phyloP scores from a whole-genome alignment of 2,329 filamentous ascomycete species.

The Teratosphaeria zuluensis region DNA sequence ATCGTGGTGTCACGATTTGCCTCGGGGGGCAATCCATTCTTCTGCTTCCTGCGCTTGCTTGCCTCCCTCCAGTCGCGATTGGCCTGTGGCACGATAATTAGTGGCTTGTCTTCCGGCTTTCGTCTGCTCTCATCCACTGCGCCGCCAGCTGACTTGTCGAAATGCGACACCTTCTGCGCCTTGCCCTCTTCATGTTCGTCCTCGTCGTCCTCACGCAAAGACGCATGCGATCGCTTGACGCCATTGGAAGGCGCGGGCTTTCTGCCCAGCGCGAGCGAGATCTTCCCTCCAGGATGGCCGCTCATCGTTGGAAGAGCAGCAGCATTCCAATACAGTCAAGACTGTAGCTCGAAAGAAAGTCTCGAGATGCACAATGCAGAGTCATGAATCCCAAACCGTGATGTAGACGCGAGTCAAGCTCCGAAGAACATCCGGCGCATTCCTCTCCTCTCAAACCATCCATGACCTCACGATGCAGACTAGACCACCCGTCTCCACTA shows the following conservation, averaged over 20 bases:
- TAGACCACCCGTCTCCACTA: background rate
- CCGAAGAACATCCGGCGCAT: background rate
- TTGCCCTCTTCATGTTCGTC: conserved; percentile 45
- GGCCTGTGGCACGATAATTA: conserved; percentile 49
- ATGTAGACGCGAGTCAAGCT: background rate
- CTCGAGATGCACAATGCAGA: background rate
- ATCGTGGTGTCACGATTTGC: conserved; percentile 19
- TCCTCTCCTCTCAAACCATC: background rate
- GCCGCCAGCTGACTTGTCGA: conserved; percentile 42
- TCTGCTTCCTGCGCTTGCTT: conserved; percentile 34
- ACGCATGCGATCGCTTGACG: conserved; percentile 33
- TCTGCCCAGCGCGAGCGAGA: conserved; percentile 22
- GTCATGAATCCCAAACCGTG: background rate
- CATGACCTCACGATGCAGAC: conserved; percentile 6
- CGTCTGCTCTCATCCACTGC: conserved; percentile 35
- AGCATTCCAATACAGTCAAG: background rate
- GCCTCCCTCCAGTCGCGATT: conserved; percentile 57
- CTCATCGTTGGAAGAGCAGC: background rate
- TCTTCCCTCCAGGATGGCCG: conserved; percentile 11
- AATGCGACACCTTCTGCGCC: conserved; percentile 44
- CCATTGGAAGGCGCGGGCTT: conserved; percentile 23
- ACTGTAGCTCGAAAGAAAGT: background rate
- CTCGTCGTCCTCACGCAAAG: conserved; percentile 29
- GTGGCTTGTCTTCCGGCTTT: conserved; percentile 30
- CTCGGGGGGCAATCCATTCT: conserved; percentile 45